Percentiles rank a stretch among this genome's conserved stretches.
Evolutionary conservation across 2,329 filamentous ascomycete species (phyloP).

Genomic region (Chrysosporium keratinophilum): DNA sequence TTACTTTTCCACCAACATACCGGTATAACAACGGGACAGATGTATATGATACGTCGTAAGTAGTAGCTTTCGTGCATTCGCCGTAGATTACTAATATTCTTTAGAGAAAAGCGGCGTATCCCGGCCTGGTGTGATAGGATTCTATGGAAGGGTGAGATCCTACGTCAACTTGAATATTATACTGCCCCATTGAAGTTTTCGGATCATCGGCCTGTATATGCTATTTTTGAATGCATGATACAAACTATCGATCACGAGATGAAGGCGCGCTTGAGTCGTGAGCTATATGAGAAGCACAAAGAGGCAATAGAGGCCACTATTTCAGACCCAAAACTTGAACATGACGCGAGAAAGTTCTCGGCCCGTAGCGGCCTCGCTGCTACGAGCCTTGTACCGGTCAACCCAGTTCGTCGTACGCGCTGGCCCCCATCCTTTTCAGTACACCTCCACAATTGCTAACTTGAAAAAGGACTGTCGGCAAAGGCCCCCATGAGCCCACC

Average conservation of each 20-base stretch:
- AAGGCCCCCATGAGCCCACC: constrained; percentile 62
- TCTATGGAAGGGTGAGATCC: constrained; percentile 69
- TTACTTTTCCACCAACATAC: constrained; percentile 87
- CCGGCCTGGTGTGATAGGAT: constrained; percentile 97
- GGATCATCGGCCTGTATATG: constrained; percentile 92
- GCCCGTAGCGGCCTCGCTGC: constrained; percentile 75
- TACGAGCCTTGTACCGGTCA: constrained; percentile 58
- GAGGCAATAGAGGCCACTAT: constrained; percentile 48
- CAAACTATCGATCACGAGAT: constrained; percentile 65
- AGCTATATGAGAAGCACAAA: constrained; percentile 61
- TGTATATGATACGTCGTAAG: constrained; percentile 80
- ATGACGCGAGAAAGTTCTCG: constrained; percentile 47
- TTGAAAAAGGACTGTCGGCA: constrained; percentile 53
- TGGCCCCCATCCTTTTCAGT: constrained; percentile 40
- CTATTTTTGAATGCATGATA: constrained; percentile 73
- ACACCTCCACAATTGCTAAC: constrained; percentile 13
- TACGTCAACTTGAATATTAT: constrained; percentile 74
- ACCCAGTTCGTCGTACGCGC: constrained; percentile 53
- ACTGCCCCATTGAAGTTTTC: constrained; percentile 77
- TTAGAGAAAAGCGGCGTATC: constrained; percentile 78
- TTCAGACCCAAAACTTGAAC: constrained; percentile 16
- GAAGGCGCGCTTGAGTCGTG: constrained; percentile 61
- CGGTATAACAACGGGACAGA: constrained; percentile 87
- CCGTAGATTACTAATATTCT: constrained; percentile 24
- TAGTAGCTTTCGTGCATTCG: constrained; percentile 13